Evolutionary conservation across 1,284 basidiomycete genomes (phyloP).

Genomic region (Boletus subluridellus): DNA sequence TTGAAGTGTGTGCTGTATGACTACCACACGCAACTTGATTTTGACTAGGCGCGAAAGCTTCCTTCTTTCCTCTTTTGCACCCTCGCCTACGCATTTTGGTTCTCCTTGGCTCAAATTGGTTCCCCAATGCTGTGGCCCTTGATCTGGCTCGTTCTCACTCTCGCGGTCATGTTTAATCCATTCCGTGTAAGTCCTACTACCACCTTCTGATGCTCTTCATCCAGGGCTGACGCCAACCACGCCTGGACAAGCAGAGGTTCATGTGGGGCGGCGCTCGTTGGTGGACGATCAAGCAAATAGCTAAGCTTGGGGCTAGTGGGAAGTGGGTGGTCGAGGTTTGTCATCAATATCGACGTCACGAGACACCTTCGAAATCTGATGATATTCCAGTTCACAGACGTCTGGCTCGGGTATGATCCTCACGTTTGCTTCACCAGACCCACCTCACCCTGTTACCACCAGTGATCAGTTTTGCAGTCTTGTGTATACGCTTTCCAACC

Average conservation of each 20-base stretch:
- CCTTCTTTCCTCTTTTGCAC: slow-evolving; percentile 77
- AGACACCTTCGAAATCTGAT: neutral
- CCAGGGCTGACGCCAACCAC: neutral
- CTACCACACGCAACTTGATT: neutral
- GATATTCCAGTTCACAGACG: slow-evolving; percentile 61
- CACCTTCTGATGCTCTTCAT: neutral
- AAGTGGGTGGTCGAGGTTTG: slow-evolving; percentile 70
- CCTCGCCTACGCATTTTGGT: slow-evolving; percentile 79
- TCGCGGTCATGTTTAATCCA: slow-evolving; percentile 71
- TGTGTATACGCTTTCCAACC: slow-evolving; percentile 66
- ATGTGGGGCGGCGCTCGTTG: slow-evolving; percentile 49
- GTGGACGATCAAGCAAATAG: slow-evolving; percentile 73
- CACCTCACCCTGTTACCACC: slow-evolving; percentile 17
- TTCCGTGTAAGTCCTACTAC: slow-evolving; percentile 53
- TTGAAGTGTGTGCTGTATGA: slow-evolving; percentile 53
- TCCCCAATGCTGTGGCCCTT: slow-evolving; percentile 69
- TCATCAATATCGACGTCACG: slow-evolving; percentile 3
- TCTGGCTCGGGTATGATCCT: slow-evolving; percentile 70
- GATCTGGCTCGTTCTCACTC: slow-evolving; percentile 72
- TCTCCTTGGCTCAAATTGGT: slow-evolving; percentile 72
- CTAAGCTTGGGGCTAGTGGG: slow-evolving; percentile 68
- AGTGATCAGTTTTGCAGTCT: slow-evolving; percentile 85
- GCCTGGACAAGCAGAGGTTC: slow-evolving; percentile 12
- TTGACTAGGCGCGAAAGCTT: slow-evolving; percentile 46
- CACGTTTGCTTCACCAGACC: slow-evolving; percentile 18